phyloP scores from a whole-genome alignment of 2,329 filamentous ascomycete species.

The Hymenoscyphus occultus region DNA sequence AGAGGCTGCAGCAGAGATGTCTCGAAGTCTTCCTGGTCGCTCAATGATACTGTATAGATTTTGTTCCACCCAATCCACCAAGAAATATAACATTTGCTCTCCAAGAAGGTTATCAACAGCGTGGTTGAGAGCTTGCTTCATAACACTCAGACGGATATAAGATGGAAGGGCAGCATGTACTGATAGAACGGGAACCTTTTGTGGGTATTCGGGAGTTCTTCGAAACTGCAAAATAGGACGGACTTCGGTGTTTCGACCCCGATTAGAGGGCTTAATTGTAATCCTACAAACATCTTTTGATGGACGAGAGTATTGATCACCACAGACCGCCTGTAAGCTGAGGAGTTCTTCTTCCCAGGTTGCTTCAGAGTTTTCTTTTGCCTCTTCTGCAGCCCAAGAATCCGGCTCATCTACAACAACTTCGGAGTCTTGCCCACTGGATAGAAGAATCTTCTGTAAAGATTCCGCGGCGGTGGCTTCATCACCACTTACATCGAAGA shows the following conservation, averaged over 20 bases:
- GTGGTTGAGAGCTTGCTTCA: conserved; percentile 71
- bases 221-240: conserved; percentile 64
- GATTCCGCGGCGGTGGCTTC: conserved; percentile 75
- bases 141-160: conserved; percentile 87
- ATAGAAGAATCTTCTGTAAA: conserved; percentile 69
- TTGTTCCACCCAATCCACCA: conserved; percentile 88
- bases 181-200: conserved; percentile 63
- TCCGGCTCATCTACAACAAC: conserved; percentile 41
- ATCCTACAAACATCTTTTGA: conserved; percentile 68
- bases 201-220: conserved; percentile 71
- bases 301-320: conserved; percentile 63
- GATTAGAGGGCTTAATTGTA: conserved; percentile 55
- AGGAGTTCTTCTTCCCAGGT: conserved; percentile 83
- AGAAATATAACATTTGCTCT: conserved; percentile 86
- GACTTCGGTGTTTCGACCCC: conserved; percentile 48
- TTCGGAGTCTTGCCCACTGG: conserved; percentile 41
- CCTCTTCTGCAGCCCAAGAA: conserved; percentile 38
- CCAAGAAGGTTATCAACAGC: conserved; percentile 69
- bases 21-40: conserved; percentile 76
- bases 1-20: conserved; percentile 76
- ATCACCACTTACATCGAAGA: conserved; percentile 67
- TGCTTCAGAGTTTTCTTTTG: conserved; percentile 53
- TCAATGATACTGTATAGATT: conserved; percentile 80
- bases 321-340: conserved; percentile 83
- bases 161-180: conserved; percentile 73